A percentile compares a stretch with the other conserved stretches of the same genome.
Evolutionary conservation across 176 grass and related monocot genomes (phyloP).

Genomic region (Triticum timopheevii): DNA sequence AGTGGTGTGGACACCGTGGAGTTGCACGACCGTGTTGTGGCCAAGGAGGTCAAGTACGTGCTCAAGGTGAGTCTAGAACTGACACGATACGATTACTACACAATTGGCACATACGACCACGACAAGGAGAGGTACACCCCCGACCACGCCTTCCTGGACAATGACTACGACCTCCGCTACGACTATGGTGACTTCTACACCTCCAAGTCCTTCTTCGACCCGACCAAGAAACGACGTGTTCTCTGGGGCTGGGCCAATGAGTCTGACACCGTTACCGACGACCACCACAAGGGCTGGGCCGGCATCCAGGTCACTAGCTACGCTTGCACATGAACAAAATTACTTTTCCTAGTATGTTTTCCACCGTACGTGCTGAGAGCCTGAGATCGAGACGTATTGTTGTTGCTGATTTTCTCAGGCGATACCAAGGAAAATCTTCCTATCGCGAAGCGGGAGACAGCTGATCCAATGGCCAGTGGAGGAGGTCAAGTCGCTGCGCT

Average conservation of each 20-base stretch:
- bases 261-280: constrained; percentile 17
- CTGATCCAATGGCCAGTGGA: constrained; percentile 54
- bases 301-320: constrained; percentile 40
- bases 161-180: constrained; percentile 19
- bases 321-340: neutral
- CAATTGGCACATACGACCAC: constrained; percentile 36
- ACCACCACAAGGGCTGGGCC: constrained; percentile 34
- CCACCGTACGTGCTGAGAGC: neutral
- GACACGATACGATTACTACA: constrained; percentile 28
- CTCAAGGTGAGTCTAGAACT: constrained; percentile 40
- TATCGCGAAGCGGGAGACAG: constrained; percentile 36
- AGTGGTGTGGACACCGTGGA: neutral
- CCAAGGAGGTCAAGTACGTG: constrained; percentile 29
- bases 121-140: constrained; percentile 34
- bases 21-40: neutral
- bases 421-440: constrained; percentile 41
- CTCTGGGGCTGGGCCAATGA: constrained; percentile 51
- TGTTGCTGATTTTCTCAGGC: neutral
- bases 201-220: constrained; percentile 51
- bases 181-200: constrained; percentile 59
- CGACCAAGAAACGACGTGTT: constrained; percentile 37
- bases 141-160: neutral
- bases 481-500: constrained; percentile 35
- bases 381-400: neutral
- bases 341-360: neutral